Conservation (phyloP, 805 yeast species). For the Torulaspora maleeae region DNA sequence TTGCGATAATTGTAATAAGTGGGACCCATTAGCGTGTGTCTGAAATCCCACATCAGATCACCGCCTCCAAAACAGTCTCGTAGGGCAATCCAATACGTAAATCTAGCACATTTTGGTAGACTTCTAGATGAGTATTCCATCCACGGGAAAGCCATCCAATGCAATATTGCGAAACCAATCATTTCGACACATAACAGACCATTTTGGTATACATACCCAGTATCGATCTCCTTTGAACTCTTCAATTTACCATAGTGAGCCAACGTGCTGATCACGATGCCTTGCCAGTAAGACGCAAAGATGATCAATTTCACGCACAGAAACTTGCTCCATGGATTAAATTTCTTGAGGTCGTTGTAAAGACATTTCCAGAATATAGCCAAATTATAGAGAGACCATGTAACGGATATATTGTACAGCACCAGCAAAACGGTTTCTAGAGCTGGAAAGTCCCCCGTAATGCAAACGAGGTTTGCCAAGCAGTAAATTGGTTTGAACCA, state of each 20-base stretch:
- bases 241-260: conserved; percentile 44
- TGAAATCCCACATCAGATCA: conserved; percentile 80
- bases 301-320: conserved; percentile 88
- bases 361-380: conserved; percentile 92
- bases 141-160: conserved; percentile 79
- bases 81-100: conserved; percentile 58
- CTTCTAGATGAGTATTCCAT: conserved; percentile 57
- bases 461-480: conserved; percentile 43
- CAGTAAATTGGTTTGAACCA: conserved; percentile 90
- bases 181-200: conserved; percentile 77
- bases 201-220: conserved; percentile 67
- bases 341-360: conserved; percentile 68
- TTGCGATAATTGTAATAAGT: conserved; percentile 72
- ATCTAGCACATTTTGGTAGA: conserved; percentile 65
- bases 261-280: conserved; percentile 53
- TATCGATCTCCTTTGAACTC: conserved; percentile 29
- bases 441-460: conserved; percentile 45
- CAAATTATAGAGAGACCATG: conserved; percentile 74
- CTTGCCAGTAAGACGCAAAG: conserved; percentile 99
- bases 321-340: conserved; percentile 88
- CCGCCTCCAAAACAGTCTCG: conserved; percentile 70
- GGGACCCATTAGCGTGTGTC: conserved; percentile 57
- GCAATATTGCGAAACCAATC: conserved; percentile 82
- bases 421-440: conserved; percentile 54
- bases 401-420: conserved; percentile 73